phyloP scores from a whole-genome alignment of 176 grass and related monocot genomes.

The Eleusine indica region DNA sequence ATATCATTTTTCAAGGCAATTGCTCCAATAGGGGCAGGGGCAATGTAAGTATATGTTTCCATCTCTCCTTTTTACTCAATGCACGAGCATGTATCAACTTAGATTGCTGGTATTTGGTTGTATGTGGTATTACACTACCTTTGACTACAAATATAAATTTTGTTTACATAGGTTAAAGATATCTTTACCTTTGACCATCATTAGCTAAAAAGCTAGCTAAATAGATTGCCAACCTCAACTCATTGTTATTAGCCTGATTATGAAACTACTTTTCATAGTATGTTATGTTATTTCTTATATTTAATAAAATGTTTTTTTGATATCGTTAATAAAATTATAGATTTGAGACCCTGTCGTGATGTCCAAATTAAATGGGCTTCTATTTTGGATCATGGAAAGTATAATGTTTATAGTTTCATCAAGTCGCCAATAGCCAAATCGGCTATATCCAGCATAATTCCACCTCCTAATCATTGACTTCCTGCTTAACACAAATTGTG shows the following conservation, averaged over 20 bases:
- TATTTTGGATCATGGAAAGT: too few species aligned
- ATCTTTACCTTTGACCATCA: not conserved
- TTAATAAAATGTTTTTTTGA: not conserved
- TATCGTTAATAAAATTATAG: not conserved
- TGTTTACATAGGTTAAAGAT: not conserved
- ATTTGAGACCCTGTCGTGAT: not conserved
- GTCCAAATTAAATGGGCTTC: not conserved
- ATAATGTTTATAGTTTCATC: not conserved
- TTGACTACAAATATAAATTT: not conserved
- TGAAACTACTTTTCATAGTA: not conserved
- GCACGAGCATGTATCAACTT: too few species aligned
- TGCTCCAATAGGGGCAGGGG: slow-evolving; percentile 67
- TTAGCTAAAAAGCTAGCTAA: not conserved
- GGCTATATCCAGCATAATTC: not conserved
- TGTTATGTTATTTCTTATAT: not conserved
- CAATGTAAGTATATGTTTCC: slow-evolving; percentile 59
- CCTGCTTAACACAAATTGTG: not conserved
- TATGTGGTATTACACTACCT: not conserved
- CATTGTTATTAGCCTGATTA: not conserved
- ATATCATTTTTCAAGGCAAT: slow-evolving; percentile 79
- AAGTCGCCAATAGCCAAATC: not conserved
- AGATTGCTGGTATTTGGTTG: not conserved
- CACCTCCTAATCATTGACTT: not conserved
- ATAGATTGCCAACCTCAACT: not conserved
- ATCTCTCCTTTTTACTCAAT: not conserved